Evolutionary conservation across 176 grass and related monocot genomes (phyloP), one percentile per base, ranked within the genome.

Genomic region (Avena insularis): DNA sequence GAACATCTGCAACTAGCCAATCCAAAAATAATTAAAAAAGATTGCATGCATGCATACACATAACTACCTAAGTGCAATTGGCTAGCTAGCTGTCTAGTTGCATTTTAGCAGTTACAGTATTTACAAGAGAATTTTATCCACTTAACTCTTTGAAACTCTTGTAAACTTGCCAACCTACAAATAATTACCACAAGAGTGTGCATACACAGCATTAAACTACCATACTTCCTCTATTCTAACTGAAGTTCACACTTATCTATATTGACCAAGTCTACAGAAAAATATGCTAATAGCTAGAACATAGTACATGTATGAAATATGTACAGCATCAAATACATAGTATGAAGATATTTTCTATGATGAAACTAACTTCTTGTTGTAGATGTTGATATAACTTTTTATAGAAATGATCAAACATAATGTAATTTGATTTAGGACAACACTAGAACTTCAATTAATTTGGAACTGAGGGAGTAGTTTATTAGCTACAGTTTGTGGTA

Each of bases 101-200:
- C 43, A 20, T 23, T 74, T 49, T 9, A 50, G n/a, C 45, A 50
- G 11, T 74, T 27, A 48, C 6, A 72, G 70, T 23, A 13, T 72
- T 50, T 50, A 50, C 6, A 2, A 49, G 71, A 50, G n/a, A 25
- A 49, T 25, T 75, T 75, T 25, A 38, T 75, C 47, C 27, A 74
- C 46, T n/a, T 0, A n/a, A 71, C 68, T 12, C 36, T 40, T 40
- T 40, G 38, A 40, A 40, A 40, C 38, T 40, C 40, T 43, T 71
- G 19, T 21, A 12, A 71, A 45, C 36, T 27, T 21, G 6, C 12
- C 12, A 14, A 25, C 15, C 45, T 46, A 74, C n/a, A 74, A 74
- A 74, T 14, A 74, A 49, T 74, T 74, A 49, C 46, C 71, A 74
- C 71, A 75, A 75, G 46, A 75, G 50, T 27, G 6, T 74, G 6